phyloP scores from a whole-genome alignment of 768 basidiomycete genomes.

The Lactarius akahatsu region DNA sequence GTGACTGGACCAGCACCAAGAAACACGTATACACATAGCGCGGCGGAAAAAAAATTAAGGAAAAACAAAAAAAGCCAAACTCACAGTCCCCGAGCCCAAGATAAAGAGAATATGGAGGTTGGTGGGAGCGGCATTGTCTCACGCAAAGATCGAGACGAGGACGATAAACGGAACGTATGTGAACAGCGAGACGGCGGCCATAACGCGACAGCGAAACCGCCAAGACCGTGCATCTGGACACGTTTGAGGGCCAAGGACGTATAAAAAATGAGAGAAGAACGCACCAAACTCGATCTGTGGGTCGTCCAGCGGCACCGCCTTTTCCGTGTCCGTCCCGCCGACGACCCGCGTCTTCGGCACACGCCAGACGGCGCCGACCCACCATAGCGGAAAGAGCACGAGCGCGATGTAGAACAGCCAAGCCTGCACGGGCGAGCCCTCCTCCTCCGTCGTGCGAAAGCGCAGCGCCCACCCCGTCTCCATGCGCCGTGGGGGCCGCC shows the following conservation, averaged over 20 bases:
- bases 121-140: conserved; percentile 1
- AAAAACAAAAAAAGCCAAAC: not conserved
- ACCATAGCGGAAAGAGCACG: conserved; percentile 54
- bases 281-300: conserved; percentile 76
- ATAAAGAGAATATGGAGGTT: not conserved
- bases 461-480: conserved; percentile 63
- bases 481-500: conserved; percentile 57
- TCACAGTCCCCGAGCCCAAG: conserved; percentile 16
- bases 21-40: conserved; percentile 7
- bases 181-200: conserved; percentile 63
- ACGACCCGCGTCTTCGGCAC: conserved; percentile 64
- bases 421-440: conserved; percentile 57
- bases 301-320: conserved; percentile 71
- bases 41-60: not conserved
- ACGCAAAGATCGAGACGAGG: conserved; percentile 63
- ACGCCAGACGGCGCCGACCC: conserved; percentile 60
- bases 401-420: conserved; percentile 82
- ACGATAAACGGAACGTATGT: conserved; percentile 81
- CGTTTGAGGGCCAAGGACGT: conserved; percentile 3
- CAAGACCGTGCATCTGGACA: conserved; percentile 65
- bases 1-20: not conserved
- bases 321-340: conserved; percentile 57
- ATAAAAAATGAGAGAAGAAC: conserved; percentile 31
- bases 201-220: conserved; percentile 73
- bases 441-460: conserved; percentile 53